A percentile compares a stretch with the other conserved stretches of the same genome.
phyloP scores from a whole-genome alignment of 202 grass and related monocot species.

The Eragrostis tef region DNA sequence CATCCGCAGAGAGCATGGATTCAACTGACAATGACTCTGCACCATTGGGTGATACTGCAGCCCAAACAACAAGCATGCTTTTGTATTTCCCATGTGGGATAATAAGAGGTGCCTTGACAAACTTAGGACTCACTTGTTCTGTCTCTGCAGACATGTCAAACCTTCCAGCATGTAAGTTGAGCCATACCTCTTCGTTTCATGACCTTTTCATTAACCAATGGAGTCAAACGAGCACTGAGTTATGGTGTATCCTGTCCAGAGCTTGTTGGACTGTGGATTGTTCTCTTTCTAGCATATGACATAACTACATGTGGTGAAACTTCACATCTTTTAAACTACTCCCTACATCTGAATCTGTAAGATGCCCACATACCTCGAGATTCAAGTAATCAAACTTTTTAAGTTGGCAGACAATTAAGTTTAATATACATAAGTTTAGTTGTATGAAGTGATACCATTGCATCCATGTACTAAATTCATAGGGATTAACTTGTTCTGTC shows the following conservation, averaged over 20 bases:
- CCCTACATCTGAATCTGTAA: too few species aligned
- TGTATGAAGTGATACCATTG: too few species aligned
- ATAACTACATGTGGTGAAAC: too few species aligned
- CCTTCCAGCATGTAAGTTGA: slow-evolving; percentile 84
- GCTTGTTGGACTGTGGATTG: background rate
- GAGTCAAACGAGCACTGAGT: background rate
- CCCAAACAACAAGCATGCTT: slow-evolving; percentile 83
- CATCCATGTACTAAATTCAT: too few species aligned
- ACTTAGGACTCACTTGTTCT: slow-evolving; percentile 75
- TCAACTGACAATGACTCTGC: slow-evolving; percentile 56
- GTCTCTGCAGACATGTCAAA: slow-evolving; percentile 89
- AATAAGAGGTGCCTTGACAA: slow-evolving; percentile 86
- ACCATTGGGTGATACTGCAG: slow-evolving; percentile 57
- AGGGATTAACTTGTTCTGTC: slow-evolving; percentile 74
- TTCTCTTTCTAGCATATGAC: too few species aligned
- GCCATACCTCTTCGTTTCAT: background rate
- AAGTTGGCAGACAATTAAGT: too few species aligned
- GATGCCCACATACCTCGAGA: too few species aligned
- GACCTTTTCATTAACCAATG: background rate
- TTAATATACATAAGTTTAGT: too few species aligned
- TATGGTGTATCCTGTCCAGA: slow-evolving; percentile 8
- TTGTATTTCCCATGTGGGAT: slow-evolving; percentile 89
- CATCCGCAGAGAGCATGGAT: slow-evolving; percentile 51
- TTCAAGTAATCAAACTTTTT: too few species aligned
- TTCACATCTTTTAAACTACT: too few species aligned